Percentiles rank a stretch among this genome's conserved stretches.
phyloP scores from a whole-genome alignment of 78 protist species.

The Cyanophora paradoxa region DNA sequence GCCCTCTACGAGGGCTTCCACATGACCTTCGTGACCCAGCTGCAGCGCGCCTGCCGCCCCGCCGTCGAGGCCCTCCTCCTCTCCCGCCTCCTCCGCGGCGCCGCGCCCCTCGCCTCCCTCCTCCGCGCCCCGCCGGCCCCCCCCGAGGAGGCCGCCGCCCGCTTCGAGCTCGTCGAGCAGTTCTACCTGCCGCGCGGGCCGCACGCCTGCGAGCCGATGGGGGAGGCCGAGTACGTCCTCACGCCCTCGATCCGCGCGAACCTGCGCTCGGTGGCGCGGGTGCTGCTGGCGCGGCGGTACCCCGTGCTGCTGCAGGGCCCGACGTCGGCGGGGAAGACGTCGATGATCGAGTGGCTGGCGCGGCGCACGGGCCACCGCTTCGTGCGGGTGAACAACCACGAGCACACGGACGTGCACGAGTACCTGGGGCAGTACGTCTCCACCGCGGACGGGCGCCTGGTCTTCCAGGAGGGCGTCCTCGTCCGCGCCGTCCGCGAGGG shows the following conservation, averaged over 20 bases:
- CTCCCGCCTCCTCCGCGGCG: not conserved
- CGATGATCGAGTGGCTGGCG: slow-evolving; percentile 91
- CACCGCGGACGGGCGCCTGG: slow-evolving; percentile 68
- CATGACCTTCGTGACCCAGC: slow-evolving; percentile 78
- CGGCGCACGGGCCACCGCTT: slow-evolving; percentile 75
- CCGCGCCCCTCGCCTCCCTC: not conserved
- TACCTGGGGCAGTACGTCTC: slow-evolving; percentile 93
- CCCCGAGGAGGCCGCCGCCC: too few relatives aligned
- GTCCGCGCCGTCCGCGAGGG: slow-evolving; percentile 94
- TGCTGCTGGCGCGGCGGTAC: slow-evolving; percentile 40
- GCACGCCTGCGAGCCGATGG: not conserved
- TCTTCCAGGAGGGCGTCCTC: slow-evolving; percentile 90
- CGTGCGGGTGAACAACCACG: slow-evolving; percentile 99
- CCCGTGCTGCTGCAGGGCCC: slow-evolving; percentile 80
- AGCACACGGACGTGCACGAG: slow-evolving; percentile 98
- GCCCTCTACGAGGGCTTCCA: slow-evolving; percentile 72
- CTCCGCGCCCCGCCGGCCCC: not conserved
- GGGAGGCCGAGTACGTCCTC: slow-evolving; percentile 15
- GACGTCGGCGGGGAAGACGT: slow-evolving; percentile 79
- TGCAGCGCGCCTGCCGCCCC: slow-evolving; percentile 26
- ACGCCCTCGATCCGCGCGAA: slow-evolving; percentile 58
- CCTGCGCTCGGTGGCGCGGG: slow-evolving; percentile 71
- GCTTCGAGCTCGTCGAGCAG: slow-evolving; percentile 5
- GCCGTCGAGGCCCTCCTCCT: not conserved
- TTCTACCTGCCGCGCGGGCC: slow-evolving; percentile 23